Percentiles rank a stretch among this genome's conserved stretches.
phyloP scores from a whole-genome alignment of 768 basidiomycete genomes.

The Suillus ampliporus region DNA sequence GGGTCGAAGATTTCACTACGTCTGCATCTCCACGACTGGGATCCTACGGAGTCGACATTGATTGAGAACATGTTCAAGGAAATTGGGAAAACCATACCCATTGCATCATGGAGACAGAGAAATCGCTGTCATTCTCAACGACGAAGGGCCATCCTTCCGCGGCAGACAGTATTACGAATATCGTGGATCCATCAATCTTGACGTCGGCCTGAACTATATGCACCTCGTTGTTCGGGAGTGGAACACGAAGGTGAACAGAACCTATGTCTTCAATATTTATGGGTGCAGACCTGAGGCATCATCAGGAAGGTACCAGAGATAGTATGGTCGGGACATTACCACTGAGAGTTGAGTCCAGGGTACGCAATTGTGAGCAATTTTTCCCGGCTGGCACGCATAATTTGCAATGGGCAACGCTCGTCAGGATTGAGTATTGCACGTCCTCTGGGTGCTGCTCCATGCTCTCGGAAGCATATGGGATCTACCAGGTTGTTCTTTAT shows the following conservation, averaged over 20 bases:
- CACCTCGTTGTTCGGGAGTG: constrained; percentile 40
- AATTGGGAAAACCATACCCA: constrained; percentile 49
- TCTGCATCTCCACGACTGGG: constrained; percentile 43
- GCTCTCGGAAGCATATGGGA: constrained; percentile 82
- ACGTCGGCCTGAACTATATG: constrained; percentile 78
- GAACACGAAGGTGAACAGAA: constrained; percentile 72
- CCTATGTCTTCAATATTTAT: constrained; percentile 94
- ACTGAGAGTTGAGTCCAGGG: constrained; percentile 83
- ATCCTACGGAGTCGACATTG: constrained; percentile 41
- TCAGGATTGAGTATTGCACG: constrained; percentile 67
- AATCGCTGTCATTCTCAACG: constrained; percentile 88
- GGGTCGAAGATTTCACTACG: constrained; percentile 42
- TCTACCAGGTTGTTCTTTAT: constrained; percentile 80
- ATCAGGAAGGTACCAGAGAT: constrained; percentile 7
- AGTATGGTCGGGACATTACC: constrained; percentile 52
- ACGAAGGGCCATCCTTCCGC: constrained; percentile 86
- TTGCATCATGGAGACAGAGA: constrained; percentile 72
- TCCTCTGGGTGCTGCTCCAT: constrained; percentile 71
- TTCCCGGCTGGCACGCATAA: constrained; percentile 67
- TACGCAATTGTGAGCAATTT: constrained; percentile 85
- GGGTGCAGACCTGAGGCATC: constrained; percentile 77
- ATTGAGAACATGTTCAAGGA: not conserved
- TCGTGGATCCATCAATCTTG: constrained; percentile 83
- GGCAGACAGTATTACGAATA: constrained; percentile 78
- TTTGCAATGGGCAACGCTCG: constrained; percentile 69